Evolutionary conservation across 371 early-diverging fungal genomes (phyloP), one percentile per base, ranked within the genome.

Genomic region (Rhizomucor pusillus): DNA sequence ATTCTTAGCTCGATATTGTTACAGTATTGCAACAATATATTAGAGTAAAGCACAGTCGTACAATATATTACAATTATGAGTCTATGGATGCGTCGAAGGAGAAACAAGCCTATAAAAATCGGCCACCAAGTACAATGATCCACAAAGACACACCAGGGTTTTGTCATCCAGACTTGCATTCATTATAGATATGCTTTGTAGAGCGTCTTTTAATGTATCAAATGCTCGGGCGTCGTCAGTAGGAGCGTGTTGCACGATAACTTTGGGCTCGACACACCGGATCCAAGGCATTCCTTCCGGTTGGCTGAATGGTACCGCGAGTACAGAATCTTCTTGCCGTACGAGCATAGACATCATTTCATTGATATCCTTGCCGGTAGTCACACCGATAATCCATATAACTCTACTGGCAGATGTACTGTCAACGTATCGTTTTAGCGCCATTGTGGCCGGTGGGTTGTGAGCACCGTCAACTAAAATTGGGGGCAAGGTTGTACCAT

Each of bases 231-330:
- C 53, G 36, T 60, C 50, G 6, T 35, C 20, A 5, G 49, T 60
- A 24, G 39, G 35, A 41, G 70, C 59, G 46, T 56, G n/a, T 1
- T 63, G 40, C 3, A 50, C 56, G 46, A 87, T 63, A 22, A 73
- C 78, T 2, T 22, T 47, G 0, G 89, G 75, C 1, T 55, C 51
- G 5, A 69, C 73, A 35, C 78, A 74, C 1, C 70, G 55, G 37
- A 94, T 80, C 95, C 95, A 97, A 2, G 92, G 88, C 95, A 97
- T 97, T 0, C 83, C 90, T 19, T 79, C 82, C 4, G 93, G 92
- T 49, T 77, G 74, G 16, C 81, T 73, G 61, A 94, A 97, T 9
- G 81, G 79, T 0, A 88, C 87, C 3, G 85, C 69, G 62, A 76
- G 75, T 11, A 94, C 64, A 6, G 59, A 46, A 62, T 93, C 92